Base-by-base conservation (phyloP, 306 rosid genomes). In the Acacia acuminata region DNA sequence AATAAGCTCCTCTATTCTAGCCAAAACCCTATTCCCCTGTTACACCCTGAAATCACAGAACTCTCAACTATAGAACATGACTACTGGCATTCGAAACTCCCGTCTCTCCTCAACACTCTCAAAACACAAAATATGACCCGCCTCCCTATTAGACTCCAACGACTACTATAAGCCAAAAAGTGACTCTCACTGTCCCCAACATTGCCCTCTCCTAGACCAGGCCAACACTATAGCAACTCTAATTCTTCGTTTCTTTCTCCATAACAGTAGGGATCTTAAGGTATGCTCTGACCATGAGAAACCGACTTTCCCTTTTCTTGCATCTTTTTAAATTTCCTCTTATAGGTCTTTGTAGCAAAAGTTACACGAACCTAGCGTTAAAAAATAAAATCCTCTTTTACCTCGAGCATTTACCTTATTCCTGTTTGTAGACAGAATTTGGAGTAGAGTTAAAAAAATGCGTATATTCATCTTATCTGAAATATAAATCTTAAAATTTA, bases 401-500 rank as follows among this genome's bases (percentile, higher is more conserved):
- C 25, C 43, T 25, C n/a, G 63, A 30, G 22, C 22, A 1, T 73
- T 25, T 73, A 30, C 63, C n/a, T 53, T 8, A 56, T 55, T 38
- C n/a, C 47, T 60, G 74, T 56, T 20, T 75, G 8, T 36, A n/a
- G 51, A 0, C 50, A 75, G 14, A 51, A 4, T 51, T 74, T 73
- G 19, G 1, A 19, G 63, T 53, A 10, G 25, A 10, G 15, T 66
- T 16, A 7, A 48, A 73, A n/a, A n/a, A 32, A 5, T 38, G 27
- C 5, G 5, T 25, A 4, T 69, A 11, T 48, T 20, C 2, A 6
- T 20, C 3, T 34, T 75, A 8, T 36, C 6, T 74, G 20, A 14
- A 24, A 50, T 27, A 19, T 73, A 73, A 74, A 75, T 13, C 66
- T 50, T 48, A 42, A 53, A 34, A 53, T 73, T 69, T 75, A 75